Evolutionary conservation across 768 basidiomycete species (phyloP), one percentile per base, ranked within the genome.

Genomic region (Amyloporia xantha): DNA sequence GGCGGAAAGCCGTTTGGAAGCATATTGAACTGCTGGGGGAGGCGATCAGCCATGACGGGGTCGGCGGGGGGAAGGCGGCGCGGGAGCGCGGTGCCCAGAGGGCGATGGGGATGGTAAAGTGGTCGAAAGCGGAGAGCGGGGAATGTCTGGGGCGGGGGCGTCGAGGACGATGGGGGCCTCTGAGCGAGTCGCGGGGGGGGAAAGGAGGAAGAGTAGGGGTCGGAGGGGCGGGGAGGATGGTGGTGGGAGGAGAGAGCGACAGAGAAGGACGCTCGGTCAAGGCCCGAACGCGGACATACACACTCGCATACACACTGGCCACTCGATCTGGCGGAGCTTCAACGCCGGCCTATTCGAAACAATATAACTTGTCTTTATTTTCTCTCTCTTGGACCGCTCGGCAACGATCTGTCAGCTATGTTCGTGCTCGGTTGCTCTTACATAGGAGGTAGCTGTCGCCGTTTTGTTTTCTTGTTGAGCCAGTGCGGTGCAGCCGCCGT

Each of bases 1-100:
- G 66, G 44, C 75, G 76, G 53, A 65, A 79, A 76, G 64, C 67
- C 72, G 57, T 62, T 65, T 50, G 77, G 65, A 39, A 78, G 66
- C 75, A 83, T 78, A 57, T 70, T 54, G 63, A 79, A 82, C 65
- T 71, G 73, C 59, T 36, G 41, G 20, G 72, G 61, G 44, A 72
- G 62, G 64, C 76, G 78, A 76, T 84, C 80, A 62, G 81, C 79
- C 81, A 82, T 81, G 21, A 43, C 39, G 41, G 48, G 49, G 51
- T 51, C 47, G 56, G 47, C 10, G 48, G 36, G 51, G 24, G 46
- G 66, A 68, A 52, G 40, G 41, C 44, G 40, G 42, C 43, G 41
- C 20, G 35, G 43, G 48, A 41, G 47, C 46, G 44, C 38, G 20
- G 45, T 19, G 48, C 25, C 4, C 33, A 39, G 39, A 38, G 41